phyloP scores from a whole-genome alignment of 1,284 basidiomycete species.

The Rhizopogon hawkerae region DNA sequence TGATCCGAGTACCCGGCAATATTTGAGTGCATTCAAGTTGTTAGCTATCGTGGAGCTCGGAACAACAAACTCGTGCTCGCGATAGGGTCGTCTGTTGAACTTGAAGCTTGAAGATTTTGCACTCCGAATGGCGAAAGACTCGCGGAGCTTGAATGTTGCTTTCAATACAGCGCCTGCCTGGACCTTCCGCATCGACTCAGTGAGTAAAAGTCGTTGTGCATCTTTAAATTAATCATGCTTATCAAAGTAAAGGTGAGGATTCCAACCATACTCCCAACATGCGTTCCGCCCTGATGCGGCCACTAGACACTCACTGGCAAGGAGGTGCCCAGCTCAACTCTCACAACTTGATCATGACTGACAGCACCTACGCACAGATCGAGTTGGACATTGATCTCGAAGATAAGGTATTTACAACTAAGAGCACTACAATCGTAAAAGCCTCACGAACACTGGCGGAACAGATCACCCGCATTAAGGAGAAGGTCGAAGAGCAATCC shows the following conservation, averaged over 20 bases:
- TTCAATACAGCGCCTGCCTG: too few species aligned
- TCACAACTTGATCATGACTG: not conserved
- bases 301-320: conserved; percentile 84
- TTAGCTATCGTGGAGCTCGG: too few species aligned
- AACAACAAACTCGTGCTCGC: too few species aligned
- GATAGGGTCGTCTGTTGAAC: too few species aligned
- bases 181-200: too few species aligned
- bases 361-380: conserved; percentile 46
- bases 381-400: conserved; percentile 95
- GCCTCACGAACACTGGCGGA: not conserved
- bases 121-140: too few species aligned
- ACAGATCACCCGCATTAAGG: conserved; percentile 93
- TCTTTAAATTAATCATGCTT: conserved; percentile 1
- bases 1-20: too few species aligned
- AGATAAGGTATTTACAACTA: conserved; percentile 56
- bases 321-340: conserved; percentile 46
- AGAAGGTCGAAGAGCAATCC: conserved; percentile 98
- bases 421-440: not conserved
- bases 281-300: not conserved
- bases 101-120: too few species aligned
- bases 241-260: conserved; percentile 10
- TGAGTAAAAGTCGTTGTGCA: not conserved
- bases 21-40: too few species aligned
- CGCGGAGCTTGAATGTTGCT: too few species aligned
- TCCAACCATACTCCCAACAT: not conserved